phyloP scores from a whole-genome alignment of 495 filamentous ascomycete species.

The Podospora fimiseda region DNA sequence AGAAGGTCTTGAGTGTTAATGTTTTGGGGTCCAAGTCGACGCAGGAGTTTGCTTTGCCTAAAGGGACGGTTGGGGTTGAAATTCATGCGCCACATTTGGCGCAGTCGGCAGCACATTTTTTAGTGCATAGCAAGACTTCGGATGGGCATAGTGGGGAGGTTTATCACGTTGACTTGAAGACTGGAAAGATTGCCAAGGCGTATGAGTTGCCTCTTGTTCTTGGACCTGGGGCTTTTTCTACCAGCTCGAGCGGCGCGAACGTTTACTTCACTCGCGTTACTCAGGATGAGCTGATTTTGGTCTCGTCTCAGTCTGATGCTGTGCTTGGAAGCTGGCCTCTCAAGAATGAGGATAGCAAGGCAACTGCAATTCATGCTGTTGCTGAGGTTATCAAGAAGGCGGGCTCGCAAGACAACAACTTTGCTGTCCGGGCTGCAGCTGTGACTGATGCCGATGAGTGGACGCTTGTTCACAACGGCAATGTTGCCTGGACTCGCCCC shows the following conservation, averaged over 20 bases:
- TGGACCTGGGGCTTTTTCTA: conserved; percentile 69
- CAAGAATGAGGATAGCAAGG: conserved; percentile 31
- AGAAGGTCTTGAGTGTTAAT: conserved; percentile 68
- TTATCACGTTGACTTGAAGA: conserved; percentile 70
- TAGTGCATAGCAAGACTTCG: conserved; percentile 73
- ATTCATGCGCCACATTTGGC: conserved; percentile 67
- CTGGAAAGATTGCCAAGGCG: conserved; percentile 57
- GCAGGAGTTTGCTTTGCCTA: conserved; percentile 47
- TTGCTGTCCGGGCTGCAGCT: conserved; percentile 71
- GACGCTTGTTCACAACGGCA: conserved; percentile 76
- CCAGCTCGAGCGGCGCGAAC: conserved; percentile 68
- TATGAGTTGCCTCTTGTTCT: conserved; percentile 66
- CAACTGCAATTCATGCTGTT: conserved; percentile 55
- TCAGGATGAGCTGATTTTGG: conserved; percentile 59
- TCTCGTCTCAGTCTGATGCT: conserved; percentile 71
- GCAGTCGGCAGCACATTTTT: conserved; percentile 68
- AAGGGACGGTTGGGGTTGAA: conserved; percentile 58
- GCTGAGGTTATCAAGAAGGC: conserved; percentile 73
- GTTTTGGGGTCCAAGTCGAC: conserved; percentile 66
- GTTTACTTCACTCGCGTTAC: conserved; percentile 83
- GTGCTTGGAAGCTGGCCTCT: conserved; percentile 67
- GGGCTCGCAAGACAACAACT: conserved; percentile 46
- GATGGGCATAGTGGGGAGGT: conserved; percentile 75
- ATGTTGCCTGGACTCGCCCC: conserved; percentile 67
- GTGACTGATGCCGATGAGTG: conserved; percentile 68